Base-by-base conservation (phyloP, 805 yeast genomes). In the Starmerella floricola region DNA sequence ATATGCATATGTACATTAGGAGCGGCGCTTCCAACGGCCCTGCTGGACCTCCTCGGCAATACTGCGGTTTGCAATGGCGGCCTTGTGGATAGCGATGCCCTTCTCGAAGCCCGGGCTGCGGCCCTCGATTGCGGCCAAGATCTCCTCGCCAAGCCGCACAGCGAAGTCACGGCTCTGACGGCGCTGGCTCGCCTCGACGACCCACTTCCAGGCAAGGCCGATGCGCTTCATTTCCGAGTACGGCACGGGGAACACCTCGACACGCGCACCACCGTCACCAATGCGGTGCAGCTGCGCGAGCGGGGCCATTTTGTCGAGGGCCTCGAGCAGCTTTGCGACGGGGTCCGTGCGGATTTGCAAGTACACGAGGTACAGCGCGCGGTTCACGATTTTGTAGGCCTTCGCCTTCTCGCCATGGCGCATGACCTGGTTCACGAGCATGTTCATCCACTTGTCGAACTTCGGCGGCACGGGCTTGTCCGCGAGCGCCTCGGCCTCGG, bases 121-220 rank as follows among this genome's bases (percentile, higher is more conserved):
- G 40, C 95, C 95, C 53, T 73, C 75, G 54, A 67, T 69, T 24
- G 91, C 91, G 40, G 79, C 68, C 30, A 84, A 59, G 45, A 91
- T 73, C 63, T 91, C 97, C 63, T 91, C 97, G 30, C 87, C 86
- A 35, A 91, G 68, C 56, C 97, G 74, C 31, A 91, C 96, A 2
- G 93, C 68, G 55, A 81, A 81, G 55, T 82, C 91, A 44, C 76
- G 74, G 15, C 87, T 77, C 36, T 76, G 78, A 60, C 94, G 78
- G 55, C 80, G 78, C 46, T 76, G 72, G 31, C 93, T 74, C 17
- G 93, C 85, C 46, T 84, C 95, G 41, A 86, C 62, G 38, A 91
- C 79, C 97, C 97, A 91, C 50, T 68, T 63, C 69, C 93, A 82
- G 2, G 97, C 95, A 55, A 74, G 75, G 62, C 95, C 74, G 53